These are phyloP conservation scores for Trichoderma atroviride DNA, from an alignment of 2,329 filamentous ascomycete species.

Conservation along the genomic window DNA sequence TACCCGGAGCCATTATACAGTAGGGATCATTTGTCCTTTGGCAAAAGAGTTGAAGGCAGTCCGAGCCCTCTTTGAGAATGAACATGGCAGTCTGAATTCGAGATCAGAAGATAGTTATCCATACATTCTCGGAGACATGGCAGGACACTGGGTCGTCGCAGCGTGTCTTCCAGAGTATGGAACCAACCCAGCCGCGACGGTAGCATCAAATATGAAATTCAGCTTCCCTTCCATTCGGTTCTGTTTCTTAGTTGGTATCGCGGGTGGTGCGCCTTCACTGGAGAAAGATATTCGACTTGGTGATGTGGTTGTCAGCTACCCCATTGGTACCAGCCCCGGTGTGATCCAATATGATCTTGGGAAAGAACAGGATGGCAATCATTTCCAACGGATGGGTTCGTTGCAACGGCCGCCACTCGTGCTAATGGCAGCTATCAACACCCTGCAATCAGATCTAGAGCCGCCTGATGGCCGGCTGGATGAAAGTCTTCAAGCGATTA, in stretches of 20 bases:
- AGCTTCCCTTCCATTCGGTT: slow-evolving; percentile 4
- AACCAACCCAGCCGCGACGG: neutral
- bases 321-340: neutral
- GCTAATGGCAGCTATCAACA: neutral
- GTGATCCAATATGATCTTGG: neutral
- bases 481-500: too few relatives aligned
- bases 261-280: neutral
- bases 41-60: neutral
- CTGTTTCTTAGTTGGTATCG: slow-evolving; percentile 6
- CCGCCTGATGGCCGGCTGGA: neutral
- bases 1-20: neutral
- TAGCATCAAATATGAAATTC: neutral
- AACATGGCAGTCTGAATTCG: neutral
- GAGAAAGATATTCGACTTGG: slow-evolving; percentile 9
- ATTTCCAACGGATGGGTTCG: neutral
- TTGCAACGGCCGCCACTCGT: neutral
- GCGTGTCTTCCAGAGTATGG: neutral
- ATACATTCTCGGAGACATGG: neutral
- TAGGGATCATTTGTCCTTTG: neutral
- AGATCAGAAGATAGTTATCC: neutral
- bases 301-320: slow-evolving; percentile 9
- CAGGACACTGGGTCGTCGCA: neutral
- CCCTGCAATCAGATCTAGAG: neutral
- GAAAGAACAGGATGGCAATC: neutral
- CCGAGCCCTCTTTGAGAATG: neutral